These are phyloP conservation scores for Stachybotrys elegans DNA, from an alignment of 2,329 filamentous ascomycete species.

Conservation along the genomic window DNA sequence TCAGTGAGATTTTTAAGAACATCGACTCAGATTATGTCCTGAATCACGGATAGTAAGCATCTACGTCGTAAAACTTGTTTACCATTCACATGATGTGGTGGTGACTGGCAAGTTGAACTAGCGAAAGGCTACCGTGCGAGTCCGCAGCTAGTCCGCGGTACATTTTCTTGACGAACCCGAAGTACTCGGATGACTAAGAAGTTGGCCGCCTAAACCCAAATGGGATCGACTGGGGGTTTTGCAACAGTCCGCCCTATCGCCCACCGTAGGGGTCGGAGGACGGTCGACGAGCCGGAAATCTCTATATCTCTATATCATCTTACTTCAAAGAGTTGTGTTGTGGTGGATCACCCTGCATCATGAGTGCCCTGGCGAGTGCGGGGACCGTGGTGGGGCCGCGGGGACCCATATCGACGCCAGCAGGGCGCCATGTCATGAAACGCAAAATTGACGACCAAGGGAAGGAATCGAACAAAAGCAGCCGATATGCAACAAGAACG, in stretches of 20 bases:
- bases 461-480: no score
- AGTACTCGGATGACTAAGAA: conserved; percentile 1
- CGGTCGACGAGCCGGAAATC: no score
- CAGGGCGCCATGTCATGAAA: no score
- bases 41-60: neutral
- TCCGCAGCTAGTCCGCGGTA: conserved; percentile 1
- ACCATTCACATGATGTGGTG: neutral
- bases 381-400: no score
- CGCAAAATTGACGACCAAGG: no score
- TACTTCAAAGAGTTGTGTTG: no score
- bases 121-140: neutral
- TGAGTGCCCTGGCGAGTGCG: no score
- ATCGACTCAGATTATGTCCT: neutral
- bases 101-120: neutral
- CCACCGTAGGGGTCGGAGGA: neutral
- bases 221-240: neutral
- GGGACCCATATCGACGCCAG: no score
- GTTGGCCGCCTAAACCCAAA: neutral
- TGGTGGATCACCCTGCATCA: no score
- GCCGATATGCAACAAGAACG: no score
- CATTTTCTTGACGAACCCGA: neutral
- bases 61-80: neutral
- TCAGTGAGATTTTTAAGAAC: neutral
- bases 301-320: no score
- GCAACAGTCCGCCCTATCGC: neutral